These are phyloP conservation scores for Talaromyces ruber DNA, from an alignment of 495 filamentous ascomycete genomes.

Conservation along the genomic window DNA sequence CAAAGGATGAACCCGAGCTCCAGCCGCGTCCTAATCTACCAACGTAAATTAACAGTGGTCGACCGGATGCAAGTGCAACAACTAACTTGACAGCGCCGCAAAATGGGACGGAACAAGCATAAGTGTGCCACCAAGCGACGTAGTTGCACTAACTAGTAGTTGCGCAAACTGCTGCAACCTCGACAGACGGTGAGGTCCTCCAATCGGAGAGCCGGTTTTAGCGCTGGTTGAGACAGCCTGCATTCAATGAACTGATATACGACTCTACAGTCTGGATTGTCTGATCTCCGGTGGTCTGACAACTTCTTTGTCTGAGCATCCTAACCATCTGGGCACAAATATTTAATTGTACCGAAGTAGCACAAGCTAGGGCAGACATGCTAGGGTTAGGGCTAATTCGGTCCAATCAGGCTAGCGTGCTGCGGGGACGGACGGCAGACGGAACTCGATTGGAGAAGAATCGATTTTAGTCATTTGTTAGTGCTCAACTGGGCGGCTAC, in stretches of 20 bases:
- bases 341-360: background rate
- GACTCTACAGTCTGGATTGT: background rate
- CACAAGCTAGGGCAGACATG: background rate
- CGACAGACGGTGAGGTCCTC: background rate
- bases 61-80: background rate
- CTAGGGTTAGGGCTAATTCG: background rate
- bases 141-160: too few relatives aligned
- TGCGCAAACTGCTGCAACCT: background rate
- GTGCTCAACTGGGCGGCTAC: slow-evolving; percentile 5
- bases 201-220: background rate
- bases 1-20: background rate
- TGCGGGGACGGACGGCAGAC: background rate
- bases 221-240: background rate
- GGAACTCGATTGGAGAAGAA: background rate
- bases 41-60: background rate
- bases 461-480: background rate
- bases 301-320: background rate
- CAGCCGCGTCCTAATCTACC: too few relatives aligned
- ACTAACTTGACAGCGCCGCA: background rate
- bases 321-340: background rate
- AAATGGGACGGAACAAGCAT: background rate
- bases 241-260: background rate
- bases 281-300: background rate
- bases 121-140: background rate
- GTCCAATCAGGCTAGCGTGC: background rate